A percentile compares a stretch with the other conserved stretches of the same genome.
Conservation (phyloP, 2,329 filamentous ascomycete species). For the Neofusicoccum sp. region DNA sequence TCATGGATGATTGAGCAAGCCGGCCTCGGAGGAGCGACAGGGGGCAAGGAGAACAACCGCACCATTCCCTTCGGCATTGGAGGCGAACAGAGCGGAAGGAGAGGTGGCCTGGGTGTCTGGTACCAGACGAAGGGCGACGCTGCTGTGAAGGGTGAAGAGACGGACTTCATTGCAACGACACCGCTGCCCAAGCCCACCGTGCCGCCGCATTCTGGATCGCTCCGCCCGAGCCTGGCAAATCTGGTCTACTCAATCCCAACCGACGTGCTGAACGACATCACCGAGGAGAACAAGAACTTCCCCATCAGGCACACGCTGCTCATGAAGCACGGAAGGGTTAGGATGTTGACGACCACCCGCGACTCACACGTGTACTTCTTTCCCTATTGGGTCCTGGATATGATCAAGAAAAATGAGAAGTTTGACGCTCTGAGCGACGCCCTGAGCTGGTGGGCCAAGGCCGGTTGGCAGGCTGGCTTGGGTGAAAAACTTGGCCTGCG, state of each 20-base stretch:
- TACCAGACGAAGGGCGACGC: slow-evolving; percentile 80
- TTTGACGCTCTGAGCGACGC: slow-evolving; percentile 88
- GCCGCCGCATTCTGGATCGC: slow-evolving; percentile 60
- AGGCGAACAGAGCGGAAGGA: slow-evolving; percentile 58
- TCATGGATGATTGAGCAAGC: slow-evolving; percentile 87
- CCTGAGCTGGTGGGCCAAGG: slow-evolving; percentile 92
- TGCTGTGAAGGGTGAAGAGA: slow-evolving; percentile 83
- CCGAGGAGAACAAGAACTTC: slow-evolving; percentile 70
- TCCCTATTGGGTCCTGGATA: slow-evolving; percentile 84
- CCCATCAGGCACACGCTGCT: slow-evolving; percentile 75
- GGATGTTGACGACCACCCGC: slow-evolving; percentile 78
- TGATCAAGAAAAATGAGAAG: slow-evolving; percentile 73
- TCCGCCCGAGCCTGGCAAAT: slow-evolving; percentile 69
- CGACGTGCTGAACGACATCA: slow-evolving; percentile 81
- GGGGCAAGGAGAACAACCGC: slow-evolving; percentile 44
- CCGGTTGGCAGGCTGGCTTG: slow-evolving; percentile 82
- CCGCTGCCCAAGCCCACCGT: slow-evolving; percentile 61
- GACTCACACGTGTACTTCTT: slow-evolving; percentile 96
- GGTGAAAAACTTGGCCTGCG: slow-evolving; percentile 73
- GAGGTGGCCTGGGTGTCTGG: slow-evolving; percentile 84
- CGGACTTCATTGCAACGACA: slow-evolving; percentile 82
- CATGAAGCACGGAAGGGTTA: slow-evolving; percentile 69
- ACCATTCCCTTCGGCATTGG: slow-evolving; percentile 50
- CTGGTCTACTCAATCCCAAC: slow-evolving; percentile 85
- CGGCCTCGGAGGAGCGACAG: slow-evolving; percentile 61